Evolutionary conservation across 345 rosid species (phyloP).

Genomic region (Gossypium rotundifolium): DNA sequence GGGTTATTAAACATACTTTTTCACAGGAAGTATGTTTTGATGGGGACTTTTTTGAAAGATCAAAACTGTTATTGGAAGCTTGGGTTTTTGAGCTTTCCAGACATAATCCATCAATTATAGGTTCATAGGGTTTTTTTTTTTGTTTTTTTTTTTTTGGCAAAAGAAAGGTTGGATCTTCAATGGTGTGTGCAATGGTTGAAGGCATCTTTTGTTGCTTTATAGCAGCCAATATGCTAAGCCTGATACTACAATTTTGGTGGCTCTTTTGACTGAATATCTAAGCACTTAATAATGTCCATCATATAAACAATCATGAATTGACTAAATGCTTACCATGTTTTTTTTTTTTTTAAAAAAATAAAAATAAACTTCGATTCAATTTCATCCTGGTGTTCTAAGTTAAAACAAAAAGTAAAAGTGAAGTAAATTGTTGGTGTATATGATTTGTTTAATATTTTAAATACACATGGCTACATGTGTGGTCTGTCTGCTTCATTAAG

Average conservation of each 20-base stretch:
- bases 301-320: no score
- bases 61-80: constrained; percentile 18
- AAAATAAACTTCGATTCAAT: no score
- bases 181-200: background rate
- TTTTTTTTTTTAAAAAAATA: no score
- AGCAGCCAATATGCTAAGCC: constrained; percentile 27
- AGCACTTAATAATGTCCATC: no score
- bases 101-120: background rate
- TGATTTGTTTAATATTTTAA: no score
- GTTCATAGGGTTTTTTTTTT: background rate
- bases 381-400: no score
- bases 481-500: no score
- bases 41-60: background rate
- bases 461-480: no score
- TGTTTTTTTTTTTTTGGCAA: constrained; percentile 15
- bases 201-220: constrained; percentile 31
- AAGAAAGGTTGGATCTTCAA: constrained; percentile 15
- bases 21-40: background rate
- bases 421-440: no score
- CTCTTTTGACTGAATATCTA: constrained; percentile 43
- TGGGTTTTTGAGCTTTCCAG: constrained; percentile 28
- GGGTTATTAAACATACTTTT: background rate
- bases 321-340: no score
- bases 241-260: constrained; percentile 24
- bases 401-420: no score